Percentiles rank a stretch among this genome's conserved stretches.
Conservation (phyloP, 192 early-diverging fungal genomes). For the Ramicandelaber brevisporus region DNA sequence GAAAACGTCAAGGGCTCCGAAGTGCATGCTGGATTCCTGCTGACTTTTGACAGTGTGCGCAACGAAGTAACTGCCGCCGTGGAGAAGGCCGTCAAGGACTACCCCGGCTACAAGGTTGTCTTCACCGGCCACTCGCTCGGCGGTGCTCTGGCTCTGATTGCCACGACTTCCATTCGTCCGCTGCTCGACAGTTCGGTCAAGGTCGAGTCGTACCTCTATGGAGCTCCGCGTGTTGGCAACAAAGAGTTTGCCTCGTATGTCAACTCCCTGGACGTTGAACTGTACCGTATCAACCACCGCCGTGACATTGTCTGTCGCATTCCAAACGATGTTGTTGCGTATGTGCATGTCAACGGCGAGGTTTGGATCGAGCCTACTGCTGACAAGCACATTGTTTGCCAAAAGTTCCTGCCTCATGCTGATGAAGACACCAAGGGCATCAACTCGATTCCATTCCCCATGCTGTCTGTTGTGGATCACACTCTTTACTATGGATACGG, state of each 20-base stretch:
- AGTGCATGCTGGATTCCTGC: constrained; percentile 16
- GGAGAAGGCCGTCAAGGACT: constrained; percentile 2
- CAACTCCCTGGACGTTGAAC: constrained; percentile 4
- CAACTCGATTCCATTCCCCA: too few relatives aligned
- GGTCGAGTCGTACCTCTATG: constrained; percentile 9
- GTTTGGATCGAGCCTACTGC: constrained; percentile 15
- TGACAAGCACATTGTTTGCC: too few relatives aligned
- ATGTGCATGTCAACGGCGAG: constrained; percentile 10
- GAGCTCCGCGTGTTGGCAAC: constrained; percentile 16
- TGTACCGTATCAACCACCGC: constrained; percentile 11
- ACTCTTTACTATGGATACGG: too few relatives aligned
- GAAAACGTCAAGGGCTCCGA: constrained; percentile 4
- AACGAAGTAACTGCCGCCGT: constrained; percentile 2
- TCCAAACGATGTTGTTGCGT: constrained; percentile 7
- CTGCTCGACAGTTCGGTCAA: constrained; percentile 4
- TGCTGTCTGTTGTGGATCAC: too few relatives aligned
- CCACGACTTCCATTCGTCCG: constrained; percentile 4
- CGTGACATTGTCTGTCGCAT: constrained; percentile 10
- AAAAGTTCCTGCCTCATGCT: too few relatives aligned
- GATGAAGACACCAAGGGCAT: too few relatives aligned
- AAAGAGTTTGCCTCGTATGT: constrained; percentile 9
- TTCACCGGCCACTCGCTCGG: constrained; percentile 16
- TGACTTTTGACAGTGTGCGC: constrained; percentile 7
- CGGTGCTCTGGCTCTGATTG: constrained; percentile 11
- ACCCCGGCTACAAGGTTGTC: constrained; percentile 11